Percentiles rank a stretch among this genome's conserved stretches.
Evolutionary conservation across 768 basidiomycete species (phyloP).

Genomic region (Tricholoma sp.): DNA sequence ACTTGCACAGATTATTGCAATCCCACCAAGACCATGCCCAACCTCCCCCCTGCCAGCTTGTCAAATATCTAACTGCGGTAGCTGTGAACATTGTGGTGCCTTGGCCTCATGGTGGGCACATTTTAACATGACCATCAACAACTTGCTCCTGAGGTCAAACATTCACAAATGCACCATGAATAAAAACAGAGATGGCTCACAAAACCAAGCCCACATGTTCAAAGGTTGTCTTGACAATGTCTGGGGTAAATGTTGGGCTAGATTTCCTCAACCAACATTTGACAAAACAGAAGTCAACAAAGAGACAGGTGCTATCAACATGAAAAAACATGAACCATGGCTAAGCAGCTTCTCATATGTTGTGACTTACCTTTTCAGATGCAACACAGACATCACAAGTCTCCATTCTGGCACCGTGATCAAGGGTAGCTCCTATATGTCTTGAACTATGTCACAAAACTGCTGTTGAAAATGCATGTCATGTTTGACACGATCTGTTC

Average conservation of each 20-base stretch:
- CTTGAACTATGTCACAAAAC: constrained; percentile 33
- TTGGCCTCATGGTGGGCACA: too few relatives aligned
- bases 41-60: too few relatives aligned
- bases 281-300: constrained; percentile 13
- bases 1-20: background rate
- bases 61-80: too few relatives aligned
- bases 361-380: too few relatives aligned
- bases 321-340: constrained; percentile 24
- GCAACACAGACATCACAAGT: too few relatives aligned
- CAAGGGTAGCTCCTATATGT: too few relatives aligned
- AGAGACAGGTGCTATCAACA: constrained; percentile 16
- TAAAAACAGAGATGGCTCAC: background rate
- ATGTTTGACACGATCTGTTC: constrained; percentile 24
- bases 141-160: background rate
- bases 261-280: constrained; percentile 22
- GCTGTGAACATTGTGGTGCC: too few relatives aligned
- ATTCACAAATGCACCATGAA: too few relatives aligned
- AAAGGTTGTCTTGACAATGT: background rate
- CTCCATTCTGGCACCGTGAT: too few relatives aligned
- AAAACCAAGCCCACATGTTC: background rate
- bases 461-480: constrained; percentile 24
- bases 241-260: constrained; percentile 13
- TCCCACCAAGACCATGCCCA: too few relatives aligned
- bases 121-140: background rate
- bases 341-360: constrained; percentile 16